Evolutionary conservation across 1,284 basidiomycete species (phyloP).

Genomic region (Golubevia sp.): DNA sequence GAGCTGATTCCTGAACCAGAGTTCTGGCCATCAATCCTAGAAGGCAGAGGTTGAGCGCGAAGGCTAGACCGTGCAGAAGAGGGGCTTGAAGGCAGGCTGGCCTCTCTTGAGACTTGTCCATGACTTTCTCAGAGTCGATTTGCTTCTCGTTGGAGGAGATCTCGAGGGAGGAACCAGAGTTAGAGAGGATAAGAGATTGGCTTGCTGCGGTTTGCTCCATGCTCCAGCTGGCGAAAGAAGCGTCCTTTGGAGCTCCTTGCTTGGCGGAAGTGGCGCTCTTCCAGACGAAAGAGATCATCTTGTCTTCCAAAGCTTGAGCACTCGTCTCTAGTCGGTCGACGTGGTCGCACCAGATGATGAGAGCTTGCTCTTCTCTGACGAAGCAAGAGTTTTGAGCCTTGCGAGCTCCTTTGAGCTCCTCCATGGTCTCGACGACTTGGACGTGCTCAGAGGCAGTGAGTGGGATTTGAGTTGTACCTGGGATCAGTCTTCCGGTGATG

Average conservation of each 20-base stretch:
- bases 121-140: not conserved
- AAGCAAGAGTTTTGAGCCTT: conserved; percentile 41
- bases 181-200: not conserved
- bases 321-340: conserved; percentile 18
- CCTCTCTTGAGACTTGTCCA: conserved; percentile 25
- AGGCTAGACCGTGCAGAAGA: conserved; percentile 24
- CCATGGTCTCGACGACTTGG: conserved; percentile 37
- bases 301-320: conserved; percentile 71
- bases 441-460: conserved; percentile 28
- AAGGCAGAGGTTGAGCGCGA: conserved; percentile 21
- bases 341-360: conserved; percentile 65
- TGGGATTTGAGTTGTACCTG: conserved; percentile 24
- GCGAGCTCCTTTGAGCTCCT: conserved; percentile 20
- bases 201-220: not conserved
- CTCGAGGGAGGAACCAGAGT: not conserved
- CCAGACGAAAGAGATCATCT: conserved; percentile 81
- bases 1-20: conserved; percentile 15
- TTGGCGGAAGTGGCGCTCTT: conserved; percentile 14
- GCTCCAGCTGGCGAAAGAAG: conserved; percentile 2
- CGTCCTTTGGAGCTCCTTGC: conserved; percentile 12
- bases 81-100: conserved; percentile 20
- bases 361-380: conserved; percentile 24
- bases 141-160: conserved; percentile 3
- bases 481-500: conserved; percentile 64
- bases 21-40: conserved; percentile 19